Percentiles rank a stretch among this genome's conserved stretches.
phyloP scores from a whole-genome alignment of 148 eudicot species.

The Linanthus parryae region DNA sequence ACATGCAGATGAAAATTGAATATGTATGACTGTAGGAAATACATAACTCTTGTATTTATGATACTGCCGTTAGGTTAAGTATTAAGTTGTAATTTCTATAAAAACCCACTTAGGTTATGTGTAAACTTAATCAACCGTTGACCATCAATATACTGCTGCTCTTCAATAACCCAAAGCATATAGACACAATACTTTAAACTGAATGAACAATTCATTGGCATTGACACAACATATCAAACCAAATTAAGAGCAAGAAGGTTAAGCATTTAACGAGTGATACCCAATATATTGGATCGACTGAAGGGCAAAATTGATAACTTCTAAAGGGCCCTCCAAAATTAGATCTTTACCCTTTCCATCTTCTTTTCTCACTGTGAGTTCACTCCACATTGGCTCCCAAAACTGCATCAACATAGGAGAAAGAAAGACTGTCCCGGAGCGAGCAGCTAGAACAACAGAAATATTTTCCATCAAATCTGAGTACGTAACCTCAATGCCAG shows the following conservation, averaged over 20 bases:
- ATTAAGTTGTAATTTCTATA: too few relatives aligned
- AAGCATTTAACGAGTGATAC: conserved; percentile 23
- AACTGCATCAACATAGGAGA: conserved; percentile 66
- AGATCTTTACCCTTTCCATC: conserved; percentile 33
- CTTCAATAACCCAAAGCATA: too few relatives aligned
- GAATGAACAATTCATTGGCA: too few relatives aligned
- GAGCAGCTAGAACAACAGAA: conserved; percentile 49
- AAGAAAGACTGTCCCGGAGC: conserved; percentile 50
- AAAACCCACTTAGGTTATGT: too few relatives aligned
- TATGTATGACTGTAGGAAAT: too few relatives aligned
- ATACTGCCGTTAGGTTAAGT: too few relatives aligned
- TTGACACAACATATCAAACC: too few relatives aligned
- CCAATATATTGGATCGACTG: conserved; percentile 82
- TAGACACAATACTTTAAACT: too few relatives aligned
- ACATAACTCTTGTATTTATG: too few relatives aligned
- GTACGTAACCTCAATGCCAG: conserved; percentile 57
- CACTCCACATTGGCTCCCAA: conserved; percentile 66
- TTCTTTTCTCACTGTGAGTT: conserved; percentile 31
- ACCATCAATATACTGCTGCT: too few relatives aligned
- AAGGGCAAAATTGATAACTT: conserved; percentile 74
- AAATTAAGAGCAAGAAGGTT: not conserved
- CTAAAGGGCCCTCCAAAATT: conserved; percentile 51
- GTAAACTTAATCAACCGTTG: too few relatives aligned
- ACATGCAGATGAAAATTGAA: too few relatives aligned
- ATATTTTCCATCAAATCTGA: conserved; percentile 63